phyloP scores from a whole-genome alignment of 129 eudicot genomes.

The Escallonia herrerae region DNA sequence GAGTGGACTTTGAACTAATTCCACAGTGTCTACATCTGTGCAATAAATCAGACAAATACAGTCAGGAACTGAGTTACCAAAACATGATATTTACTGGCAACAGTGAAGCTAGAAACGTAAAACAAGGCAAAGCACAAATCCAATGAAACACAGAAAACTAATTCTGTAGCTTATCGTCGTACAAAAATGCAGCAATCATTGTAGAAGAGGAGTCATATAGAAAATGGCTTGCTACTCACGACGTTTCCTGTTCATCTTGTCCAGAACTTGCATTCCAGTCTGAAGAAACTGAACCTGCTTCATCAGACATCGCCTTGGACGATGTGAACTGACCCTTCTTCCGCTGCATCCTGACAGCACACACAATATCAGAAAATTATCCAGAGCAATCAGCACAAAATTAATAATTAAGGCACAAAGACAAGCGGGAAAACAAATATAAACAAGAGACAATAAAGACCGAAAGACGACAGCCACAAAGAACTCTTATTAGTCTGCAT shows the following conservation, averaged over 20 bases:
- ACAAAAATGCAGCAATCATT: too few relatives aligned
- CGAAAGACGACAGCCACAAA: too few relatives aligned
- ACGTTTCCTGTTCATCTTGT: slow-evolving; percentile 70
- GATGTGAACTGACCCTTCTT: slow-evolving; percentile 95
- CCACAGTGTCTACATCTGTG: slow-evolving; percentile 88
- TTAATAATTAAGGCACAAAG: too few relatives aligned
- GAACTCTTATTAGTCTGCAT: too few relatives aligned
- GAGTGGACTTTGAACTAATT: slow-evolving; percentile 86
- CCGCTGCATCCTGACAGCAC: slow-evolving; percentile 70
- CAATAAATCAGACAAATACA: slow-evolving; percentile 10
- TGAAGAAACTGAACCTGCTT: slow-evolving; percentile 50
- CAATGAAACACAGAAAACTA: background rate
- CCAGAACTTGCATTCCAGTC: slow-evolving; percentile 61
- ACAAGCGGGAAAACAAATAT: background rate
- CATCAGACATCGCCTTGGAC: slow-evolving; percentile 56
- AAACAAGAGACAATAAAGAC: background rate
- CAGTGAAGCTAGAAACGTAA: background rate
- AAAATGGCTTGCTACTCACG: slow-evolving; percentile 38
- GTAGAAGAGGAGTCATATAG: background rate
- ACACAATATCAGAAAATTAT: slow-evolving; percentile 10
- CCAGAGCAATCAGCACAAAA: background rate
- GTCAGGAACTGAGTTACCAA: slow-evolving; percentile 4
- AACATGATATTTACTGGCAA: slow-evolving; percentile 3
- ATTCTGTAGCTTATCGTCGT: too few relatives aligned
- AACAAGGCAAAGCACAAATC: background rate